These are phyloP conservation scores for Silene latifolia DNA, from an alignment of 148 eudicot genomes.

Conservation along the genomic window DNA sequence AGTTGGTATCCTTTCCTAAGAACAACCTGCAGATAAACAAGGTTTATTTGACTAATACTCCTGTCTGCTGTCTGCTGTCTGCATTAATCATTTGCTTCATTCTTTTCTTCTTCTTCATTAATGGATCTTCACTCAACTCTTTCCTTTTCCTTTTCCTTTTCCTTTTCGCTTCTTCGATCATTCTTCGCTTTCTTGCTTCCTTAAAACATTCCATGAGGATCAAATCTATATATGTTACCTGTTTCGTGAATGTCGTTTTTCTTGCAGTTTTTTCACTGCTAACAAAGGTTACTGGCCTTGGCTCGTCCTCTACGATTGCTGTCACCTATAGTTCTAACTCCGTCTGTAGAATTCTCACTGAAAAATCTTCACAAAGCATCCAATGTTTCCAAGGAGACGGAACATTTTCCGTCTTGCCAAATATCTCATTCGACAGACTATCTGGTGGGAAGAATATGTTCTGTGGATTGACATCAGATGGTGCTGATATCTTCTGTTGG, in stretches of 20 bases:
- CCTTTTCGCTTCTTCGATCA: conserved; percentile 15
- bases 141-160: conserved; percentile 27
- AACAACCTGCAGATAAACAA: neutral
- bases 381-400: conserved; percentile 35
- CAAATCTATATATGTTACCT: conserved; percentile 13
- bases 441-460: conserved; percentile 44
- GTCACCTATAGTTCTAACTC: conserved; percentile 24
- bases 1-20: neutral
- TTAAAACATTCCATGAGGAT: conserved; percentile 19
- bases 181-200: conserved; percentile 22
- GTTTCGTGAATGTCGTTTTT: conserved; percentile 16
- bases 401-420: conserved; percentile 30
- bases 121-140: conserved; percentile 28
- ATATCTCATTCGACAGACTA: conserved; percentile 37
- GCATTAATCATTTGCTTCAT: neutral
- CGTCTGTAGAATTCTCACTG: conserved; percentile 46
- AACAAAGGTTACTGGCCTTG: conserved; percentile 28
- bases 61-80: neutral
- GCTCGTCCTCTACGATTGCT: conserved; percentile 46
- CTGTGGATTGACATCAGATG: conserved; percentile 42
- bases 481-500: conserved; percentile 47
- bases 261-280: conserved; percentile 17
- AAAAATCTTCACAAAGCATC: conserved; percentile 33
- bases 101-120: neutral
- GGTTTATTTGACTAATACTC: neutral